phyloP scores from a whole-genome alignment of 495 filamentous ascomycete species.

The Zalerion maritima region DNA sequence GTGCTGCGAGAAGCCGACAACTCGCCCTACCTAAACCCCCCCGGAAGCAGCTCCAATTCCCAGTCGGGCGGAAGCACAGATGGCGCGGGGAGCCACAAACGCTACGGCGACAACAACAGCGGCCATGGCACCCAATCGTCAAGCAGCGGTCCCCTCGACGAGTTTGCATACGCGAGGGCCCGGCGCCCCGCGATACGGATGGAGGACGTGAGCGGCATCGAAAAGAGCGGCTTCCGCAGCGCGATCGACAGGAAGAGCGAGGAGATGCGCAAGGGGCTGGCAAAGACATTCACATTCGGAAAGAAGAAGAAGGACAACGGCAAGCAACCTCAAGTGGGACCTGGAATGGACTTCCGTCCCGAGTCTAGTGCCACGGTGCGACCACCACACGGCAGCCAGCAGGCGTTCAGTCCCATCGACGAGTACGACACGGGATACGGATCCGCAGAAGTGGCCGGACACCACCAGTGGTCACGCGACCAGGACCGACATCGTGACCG shows the following conservation, averaged over 20 bases:
- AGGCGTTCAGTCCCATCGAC: constrained; percentile 6
- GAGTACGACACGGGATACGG: constrained; percentile 13
- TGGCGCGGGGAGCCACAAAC: constrained; percentile 8
- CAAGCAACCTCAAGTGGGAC: constrained; percentile 6
- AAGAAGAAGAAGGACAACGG: constrained; percentile 25
- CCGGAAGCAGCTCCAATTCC: constrained; percentile 15
- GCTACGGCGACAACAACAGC: constrained; percentile 1
- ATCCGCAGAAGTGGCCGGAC: constrained; percentile 4
- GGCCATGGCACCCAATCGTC: constrained; percentile 7
- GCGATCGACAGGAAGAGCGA: constrained; percentile 39
- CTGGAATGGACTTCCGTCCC: constrained; percentile 17
- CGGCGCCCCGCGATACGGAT: constrained; percentile 28
- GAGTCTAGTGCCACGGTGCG: constrained; percentile 24
- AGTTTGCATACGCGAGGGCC: constrained; percentile 28
- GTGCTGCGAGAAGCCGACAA: constrained; percentile 15
- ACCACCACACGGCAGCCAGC: constrained; percentile 1
- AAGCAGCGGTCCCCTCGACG: constrained; percentile 18
- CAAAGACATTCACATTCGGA: constrained; percentile 30
- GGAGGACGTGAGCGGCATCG: constrained; percentile 34
- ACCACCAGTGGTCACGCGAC: constrained; percentile 5
- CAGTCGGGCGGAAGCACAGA: constrained; percentile 25
- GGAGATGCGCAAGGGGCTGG: constrained; percentile 32
- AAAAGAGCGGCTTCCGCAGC: constrained; percentile 34
- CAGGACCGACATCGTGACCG: constrained; percentile 17
- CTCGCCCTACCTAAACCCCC: constrained; percentile 13